Base-by-base conservation (phyloP, 1,139 yeast species). In the Saccharomyces hybrid region DNA sequence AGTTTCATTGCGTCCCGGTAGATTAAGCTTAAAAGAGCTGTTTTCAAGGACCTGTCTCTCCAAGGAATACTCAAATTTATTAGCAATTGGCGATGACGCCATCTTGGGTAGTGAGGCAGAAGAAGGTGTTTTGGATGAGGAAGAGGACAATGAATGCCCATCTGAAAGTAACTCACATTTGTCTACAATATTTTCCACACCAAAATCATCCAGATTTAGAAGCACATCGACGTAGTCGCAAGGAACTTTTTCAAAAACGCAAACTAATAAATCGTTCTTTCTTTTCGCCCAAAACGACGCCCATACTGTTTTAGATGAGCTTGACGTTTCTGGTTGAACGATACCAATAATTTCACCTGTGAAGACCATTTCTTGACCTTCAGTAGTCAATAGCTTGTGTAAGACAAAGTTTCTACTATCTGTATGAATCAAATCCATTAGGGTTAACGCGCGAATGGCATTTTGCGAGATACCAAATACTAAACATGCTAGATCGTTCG, bases 281-380 rank as follows among this genome's bases (percentile, higher is more conserved):
- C 81, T 77, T 65, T 89, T 90, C 0, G 95, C 95, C 97, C 97
- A 91, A 56, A 90, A 71, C 0, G 91, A 84, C 3, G 91, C 84
- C 90, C 91, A 86, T 0, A 88, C 86, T 57, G 78, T 73, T 52
- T 76, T 78, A 50, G 78, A 74, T 42, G 74, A 75, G 31, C 61
- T 60, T 4, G 61, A 60, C 5, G 73, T 72, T 46, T 77, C 75
- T 3, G 75, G 70, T 61, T 77, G 78, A 34, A 72, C 68, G 23
- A 80, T 75, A 5, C 82, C 82, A 27, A 79, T 71, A 19, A 80
- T 71, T 50, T 78, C 79, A 52, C 89, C 90, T 25, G 84, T 76
- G 56, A 82, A 75, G 1, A 80, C 74, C 52, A 78, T 74, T 14
- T 76, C 74, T 41, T 68, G 69, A 49, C 71, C 68, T 58, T 70